A percentile compares a stretch with the other conserved stretches of the same genome.
phyloP scores from a whole-genome alignment of 176 grass and related monocot species.

The Dactylis glomerata region DNA sequence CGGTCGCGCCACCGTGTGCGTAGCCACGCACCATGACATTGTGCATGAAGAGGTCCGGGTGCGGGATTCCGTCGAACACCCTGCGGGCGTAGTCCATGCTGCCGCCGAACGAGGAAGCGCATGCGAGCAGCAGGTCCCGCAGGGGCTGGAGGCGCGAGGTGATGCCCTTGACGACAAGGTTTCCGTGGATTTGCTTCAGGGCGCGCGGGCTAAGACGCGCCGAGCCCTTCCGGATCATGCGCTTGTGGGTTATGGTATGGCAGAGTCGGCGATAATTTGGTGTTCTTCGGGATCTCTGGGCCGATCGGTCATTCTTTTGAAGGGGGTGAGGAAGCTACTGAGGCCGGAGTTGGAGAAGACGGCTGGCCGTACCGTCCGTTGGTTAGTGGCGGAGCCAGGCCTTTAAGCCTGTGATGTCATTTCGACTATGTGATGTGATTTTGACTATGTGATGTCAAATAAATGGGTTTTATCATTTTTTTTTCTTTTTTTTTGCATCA shows the following conservation, averaged over 20 bases:
- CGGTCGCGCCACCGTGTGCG: not conserved
- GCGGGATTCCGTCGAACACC: constrained; percentile 42
- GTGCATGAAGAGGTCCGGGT: constrained; percentile 51
- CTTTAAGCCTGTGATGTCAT: too few species aligned
- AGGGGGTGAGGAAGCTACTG: not conserved
- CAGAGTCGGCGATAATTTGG: too few species aligned
- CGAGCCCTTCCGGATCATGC: constrained; percentile 39
- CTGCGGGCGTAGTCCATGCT: constrained; percentile 41
- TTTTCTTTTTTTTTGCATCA: too few species aligned
- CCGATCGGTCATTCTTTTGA: too few species aligned
- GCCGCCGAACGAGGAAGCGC: not conserved
- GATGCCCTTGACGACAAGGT: constrained; percentile 33
- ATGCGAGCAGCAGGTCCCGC: constrained; percentile 27
- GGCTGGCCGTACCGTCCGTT: not conserved
- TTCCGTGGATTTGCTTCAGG: constrained; percentile 36
- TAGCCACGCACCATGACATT: constrained; percentile 41
- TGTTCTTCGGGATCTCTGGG: not conserved
- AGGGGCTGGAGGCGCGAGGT: constrained; percentile 1
- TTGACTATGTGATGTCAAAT: too few species aligned
- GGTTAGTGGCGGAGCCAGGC: too few species aligned
- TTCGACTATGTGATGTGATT: too few species aligned
- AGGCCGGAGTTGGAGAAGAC: not conserved
- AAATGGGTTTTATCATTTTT: too few species aligned
- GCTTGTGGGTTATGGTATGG: not conserved
- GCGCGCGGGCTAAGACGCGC: constrained; percentile 22